Evolutionary conservation across 192 early-diverging fungal genomes (phyloP), one percentile per base, ranked within the genome.

Genomic region (Irineochytrium annulatum): DNA sequence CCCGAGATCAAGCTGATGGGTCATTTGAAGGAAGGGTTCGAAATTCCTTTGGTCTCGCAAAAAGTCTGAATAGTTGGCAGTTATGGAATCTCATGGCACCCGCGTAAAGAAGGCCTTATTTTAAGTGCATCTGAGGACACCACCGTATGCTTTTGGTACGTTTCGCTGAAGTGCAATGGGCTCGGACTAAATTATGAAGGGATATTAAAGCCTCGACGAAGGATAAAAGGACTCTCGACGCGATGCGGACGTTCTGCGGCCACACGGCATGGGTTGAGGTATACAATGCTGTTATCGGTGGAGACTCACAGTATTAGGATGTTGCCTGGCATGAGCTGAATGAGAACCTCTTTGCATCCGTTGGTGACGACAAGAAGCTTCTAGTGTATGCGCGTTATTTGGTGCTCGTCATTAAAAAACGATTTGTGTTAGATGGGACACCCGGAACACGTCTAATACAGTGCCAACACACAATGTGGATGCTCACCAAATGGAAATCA

Each of bases 31-130:
- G 96, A 99, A 84, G 96, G 96, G 76, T 98, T 81, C 67, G 68
- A 17, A 24, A 8, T 4, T 46, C 16, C 35, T 3, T 19, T 3
- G 27, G 17, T 3, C 27, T 8, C 11, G 26, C 51, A 52, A 52
- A 26, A 52, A 20, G 28, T 24, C 11, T 56, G 11, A 56, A 43
- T n/a, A 29, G 14, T 11, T 17, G 2, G 1, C 41, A 90, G 90
- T 43, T 93, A 92, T 66, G 96, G 96, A 24, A 77, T 97, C 68
- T 82, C 92, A 26, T 99, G 96, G 96, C 94, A 89, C 73, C 84
- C 84, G 30, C 75, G 72, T 45, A 76, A 80, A 46, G 82, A 89
- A 39, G 92, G 94, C 39, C 78, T 87, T 43, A 62, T 99, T 56
- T 66, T 97, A 33, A 96, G 91, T 76, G 92, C 91, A 17, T 89